phyloP scores from a whole-genome alignment of 768 basidiomycete species.

The Leucocoprinus birnbaumii region DNA sequence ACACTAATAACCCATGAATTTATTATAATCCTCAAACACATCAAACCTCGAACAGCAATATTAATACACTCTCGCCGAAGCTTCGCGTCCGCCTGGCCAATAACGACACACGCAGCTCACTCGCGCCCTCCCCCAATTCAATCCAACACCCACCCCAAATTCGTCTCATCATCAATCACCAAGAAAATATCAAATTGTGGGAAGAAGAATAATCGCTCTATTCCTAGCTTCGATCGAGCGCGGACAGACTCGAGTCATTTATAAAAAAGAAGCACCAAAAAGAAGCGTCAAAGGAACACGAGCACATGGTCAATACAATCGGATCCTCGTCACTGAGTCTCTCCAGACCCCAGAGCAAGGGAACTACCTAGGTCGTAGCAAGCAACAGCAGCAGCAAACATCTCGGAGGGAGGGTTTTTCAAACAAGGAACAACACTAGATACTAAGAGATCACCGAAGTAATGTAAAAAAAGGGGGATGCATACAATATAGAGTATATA shows the following conservation, averaged over 20 bases:
- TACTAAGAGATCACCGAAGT: not conserved
- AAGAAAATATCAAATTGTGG: not conserved
- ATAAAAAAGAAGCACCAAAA: not conserved
- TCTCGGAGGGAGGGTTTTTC: too few relatives aligned
- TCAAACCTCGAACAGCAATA: not conserved
- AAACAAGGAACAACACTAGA: not conserved
- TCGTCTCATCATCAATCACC: not conserved
- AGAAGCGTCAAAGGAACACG: not conserved
- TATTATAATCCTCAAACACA: not conserved
- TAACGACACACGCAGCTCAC: not conserved
- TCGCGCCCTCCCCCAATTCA: too few relatives aligned
- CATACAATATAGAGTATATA: not conserved
- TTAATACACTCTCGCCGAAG: too few relatives aligned
- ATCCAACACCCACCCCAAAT: not conserved
- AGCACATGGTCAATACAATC: slow-evolving; percentile 1
- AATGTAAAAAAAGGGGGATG: not conserved
- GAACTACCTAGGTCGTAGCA: not conserved
- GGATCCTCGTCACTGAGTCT: not conserved
- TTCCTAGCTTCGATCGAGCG: not conserved
- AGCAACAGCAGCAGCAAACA: too few relatives aligned
- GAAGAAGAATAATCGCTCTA: not conserved
- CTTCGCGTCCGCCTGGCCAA: not conserved
- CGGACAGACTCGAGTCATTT: too few relatives aligned
- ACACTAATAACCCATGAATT: too few relatives aligned
- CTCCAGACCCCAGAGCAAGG: not conserved